phyloP scores from a whole-genome alignment of 1,139 yeast genomes.

The Hemisphaericaspora lyxosophila region DNA sequence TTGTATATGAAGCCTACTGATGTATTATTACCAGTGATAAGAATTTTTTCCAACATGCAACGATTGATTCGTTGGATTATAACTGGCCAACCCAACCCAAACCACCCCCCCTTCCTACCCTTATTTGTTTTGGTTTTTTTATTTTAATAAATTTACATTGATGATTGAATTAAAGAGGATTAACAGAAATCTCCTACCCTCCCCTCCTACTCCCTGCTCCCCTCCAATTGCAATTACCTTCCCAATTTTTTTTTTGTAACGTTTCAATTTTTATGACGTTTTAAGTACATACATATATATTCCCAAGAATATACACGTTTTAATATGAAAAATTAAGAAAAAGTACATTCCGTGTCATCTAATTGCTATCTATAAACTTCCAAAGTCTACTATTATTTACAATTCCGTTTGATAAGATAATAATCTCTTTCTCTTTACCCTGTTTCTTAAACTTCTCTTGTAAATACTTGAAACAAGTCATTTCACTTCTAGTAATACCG shows the following conservation, averaged over 20 bases:
- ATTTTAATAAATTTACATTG: no score
- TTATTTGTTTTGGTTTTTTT: background rate
- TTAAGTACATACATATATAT: conserved; percentile 1
- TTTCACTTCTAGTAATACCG: conserved; percentile 78
- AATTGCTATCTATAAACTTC: conserved; percentile 8
- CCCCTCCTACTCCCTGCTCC: background rate
- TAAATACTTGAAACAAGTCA: conserved; percentile 61
- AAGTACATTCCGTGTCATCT: background rate
- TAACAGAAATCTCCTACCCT: background rate
- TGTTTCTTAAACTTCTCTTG: conserved; percentile 36
- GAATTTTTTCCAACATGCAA: background rate
- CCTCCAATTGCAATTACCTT: background rate
- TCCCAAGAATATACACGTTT: conserved; percentile 2
- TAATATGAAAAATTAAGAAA: background rate
- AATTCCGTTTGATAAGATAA: conserved; percentile 58
- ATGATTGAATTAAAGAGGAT: background rate
- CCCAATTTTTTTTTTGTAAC: background rate
- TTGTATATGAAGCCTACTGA: no score
- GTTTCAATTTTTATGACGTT: background rate
- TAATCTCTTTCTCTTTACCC: conserved; percentile 41
- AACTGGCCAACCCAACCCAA: no score
- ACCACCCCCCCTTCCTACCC: no score
- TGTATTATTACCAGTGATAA: no score
- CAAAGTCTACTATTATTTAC: conserved; percentile 45
- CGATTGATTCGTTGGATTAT: background rate